Percentiles rank a stretch among this genome's conserved stretches.
Evolutionary conservation across 2,329 filamentous ascomycete species (phyloP).

Genomic region (Neofusicoccum cordaticola): DNA sequence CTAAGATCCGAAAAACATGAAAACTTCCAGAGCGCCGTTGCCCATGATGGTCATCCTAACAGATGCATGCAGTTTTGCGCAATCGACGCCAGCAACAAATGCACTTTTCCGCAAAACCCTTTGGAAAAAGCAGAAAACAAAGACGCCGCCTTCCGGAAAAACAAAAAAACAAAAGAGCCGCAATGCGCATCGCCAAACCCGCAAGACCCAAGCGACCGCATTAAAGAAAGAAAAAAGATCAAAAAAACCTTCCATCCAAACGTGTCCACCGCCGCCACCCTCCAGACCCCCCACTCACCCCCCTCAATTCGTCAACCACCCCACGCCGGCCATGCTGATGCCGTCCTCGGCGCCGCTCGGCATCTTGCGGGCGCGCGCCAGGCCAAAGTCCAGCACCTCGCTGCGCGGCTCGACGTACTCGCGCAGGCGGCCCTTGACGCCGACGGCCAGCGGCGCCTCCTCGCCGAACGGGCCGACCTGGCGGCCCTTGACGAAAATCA

Average conservation of each 20-base stretch:
- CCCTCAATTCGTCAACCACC: not conserved
- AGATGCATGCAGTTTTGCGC: not conserved
- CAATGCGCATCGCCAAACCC: too few species aligned
- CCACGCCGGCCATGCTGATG: not conserved
- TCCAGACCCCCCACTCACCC: too few species aligned
- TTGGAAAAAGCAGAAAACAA: too few species aligned
- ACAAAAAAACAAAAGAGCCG: too few species aligned
- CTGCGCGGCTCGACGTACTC: slow-evolving; percentile 47
- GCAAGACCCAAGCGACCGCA: too few species aligned
- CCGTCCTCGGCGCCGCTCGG: not conserved
- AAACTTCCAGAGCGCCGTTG: too few species aligned
- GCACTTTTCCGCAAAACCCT: not conserved
- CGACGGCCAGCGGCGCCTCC: slow-evolving; percentile 40
- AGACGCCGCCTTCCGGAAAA: too few species aligned
- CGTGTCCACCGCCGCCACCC: too few species aligned
- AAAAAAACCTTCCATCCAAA: too few species aligned
- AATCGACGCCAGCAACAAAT: not conserved
- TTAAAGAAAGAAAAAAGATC: too few species aligned
- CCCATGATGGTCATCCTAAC: too few species aligned
- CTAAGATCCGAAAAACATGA: too few species aligned
- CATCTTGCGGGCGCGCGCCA: slow-evolving; percentile 7
- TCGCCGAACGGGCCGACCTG: slow-evolving; percentile 42
- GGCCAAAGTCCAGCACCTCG: slow-evolving; percentile 45
- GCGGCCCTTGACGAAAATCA: slow-evolving; percentile 46
- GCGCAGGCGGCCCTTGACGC: slow-evolving; percentile 45